phyloP scores from a whole-genome alignment of 257 asterid genomes.

The Solanum ossicruentum region DNA sequence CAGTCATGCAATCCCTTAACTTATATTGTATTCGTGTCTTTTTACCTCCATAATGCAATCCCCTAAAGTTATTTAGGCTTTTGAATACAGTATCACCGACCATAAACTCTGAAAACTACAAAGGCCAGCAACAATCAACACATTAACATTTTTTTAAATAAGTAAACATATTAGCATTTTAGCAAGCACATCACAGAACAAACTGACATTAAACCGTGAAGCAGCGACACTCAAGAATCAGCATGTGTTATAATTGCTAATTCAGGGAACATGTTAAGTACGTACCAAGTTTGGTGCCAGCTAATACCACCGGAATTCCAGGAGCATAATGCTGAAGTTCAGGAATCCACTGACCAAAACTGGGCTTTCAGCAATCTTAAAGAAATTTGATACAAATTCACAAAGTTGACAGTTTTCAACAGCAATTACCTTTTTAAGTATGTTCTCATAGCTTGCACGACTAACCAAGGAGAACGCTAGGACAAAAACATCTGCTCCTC shows the following conservation, averaged over 20 bases:
- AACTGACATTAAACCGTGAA: background rate
- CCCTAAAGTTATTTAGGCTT: background rate
- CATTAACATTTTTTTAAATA: background rate
- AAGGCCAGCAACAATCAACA: background rate
- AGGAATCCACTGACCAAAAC: constrained; percentile 76
- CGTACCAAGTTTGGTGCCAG: constrained; percentile 84
- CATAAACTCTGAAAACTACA: background rate
- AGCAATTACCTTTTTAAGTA: constrained; percentile 61
- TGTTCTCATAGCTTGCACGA: constrained; percentile 92
- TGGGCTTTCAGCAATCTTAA: background rate
- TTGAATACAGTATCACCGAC: background rate
- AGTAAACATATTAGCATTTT: background rate
- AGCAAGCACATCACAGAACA: background rate
- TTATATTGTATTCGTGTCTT: background rate
- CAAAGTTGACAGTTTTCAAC: background rate
- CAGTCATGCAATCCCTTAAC: background rate
- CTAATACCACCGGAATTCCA: constrained; percentile 71
- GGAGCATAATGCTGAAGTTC: constrained; percentile 92
- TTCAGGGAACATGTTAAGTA: background rate
- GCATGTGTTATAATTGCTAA: background rate
- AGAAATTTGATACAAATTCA: background rate
- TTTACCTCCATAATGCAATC: background rate
- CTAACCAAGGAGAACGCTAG: constrained; percentile 85
- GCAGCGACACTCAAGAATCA: background rate
- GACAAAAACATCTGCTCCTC: constrained; percentile 92